Evolutionary conservation across 495 filamentous ascomycete genomes (phyloP).

Genomic region (Aspergillus affinis): DNA sequence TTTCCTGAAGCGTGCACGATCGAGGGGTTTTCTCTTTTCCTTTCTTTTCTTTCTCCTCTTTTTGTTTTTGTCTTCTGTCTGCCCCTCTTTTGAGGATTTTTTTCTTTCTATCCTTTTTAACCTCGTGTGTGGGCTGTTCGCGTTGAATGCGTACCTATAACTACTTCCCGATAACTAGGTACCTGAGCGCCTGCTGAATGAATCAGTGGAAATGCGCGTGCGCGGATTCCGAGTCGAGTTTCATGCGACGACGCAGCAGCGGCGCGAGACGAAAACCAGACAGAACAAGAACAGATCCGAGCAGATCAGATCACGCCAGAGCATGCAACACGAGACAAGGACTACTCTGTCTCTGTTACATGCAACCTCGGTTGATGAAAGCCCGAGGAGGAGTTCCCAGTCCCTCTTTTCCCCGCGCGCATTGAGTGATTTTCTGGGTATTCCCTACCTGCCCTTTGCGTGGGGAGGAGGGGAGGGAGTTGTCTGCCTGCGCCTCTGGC

Average conservation of each 20-base stretch:
- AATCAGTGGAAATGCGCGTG: too few species aligned
- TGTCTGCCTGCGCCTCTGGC: not conserved
- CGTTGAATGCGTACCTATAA: too few species aligned
- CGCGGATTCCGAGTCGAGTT: too few species aligned
- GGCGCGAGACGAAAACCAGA: too few species aligned
- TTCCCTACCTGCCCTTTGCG: not conserved
- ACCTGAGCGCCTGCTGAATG: too few species aligned
- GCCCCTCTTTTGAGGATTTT: not conserved
- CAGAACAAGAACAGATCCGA: not conserved
- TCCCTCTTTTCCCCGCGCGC: slow-evolving; percentile 3
- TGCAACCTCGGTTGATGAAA: slow-evolving; percentile 7
- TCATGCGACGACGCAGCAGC: not conserved
- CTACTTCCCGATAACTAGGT: too few species aligned
- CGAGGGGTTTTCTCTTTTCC: slow-evolving; percentile 1
- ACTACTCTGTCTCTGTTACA: not conserved
- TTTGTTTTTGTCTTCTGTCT: slow-evolving; percentile 1
- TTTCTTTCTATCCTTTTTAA: not conserved
- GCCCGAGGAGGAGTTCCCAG: not conserved
- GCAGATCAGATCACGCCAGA: not conserved
- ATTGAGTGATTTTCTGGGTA: slow-evolving; percentile 8
- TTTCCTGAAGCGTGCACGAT: too few species aligned
- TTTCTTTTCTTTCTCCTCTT: not conserved
- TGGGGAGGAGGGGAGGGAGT: not conserved
- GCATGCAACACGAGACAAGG: not conserved
- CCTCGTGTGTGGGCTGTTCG: too few species aligned